phyloP scores from a whole-genome alignment of 2,329 filamentous ascomycete species.

The Talaromyces marneffei region DNA sequence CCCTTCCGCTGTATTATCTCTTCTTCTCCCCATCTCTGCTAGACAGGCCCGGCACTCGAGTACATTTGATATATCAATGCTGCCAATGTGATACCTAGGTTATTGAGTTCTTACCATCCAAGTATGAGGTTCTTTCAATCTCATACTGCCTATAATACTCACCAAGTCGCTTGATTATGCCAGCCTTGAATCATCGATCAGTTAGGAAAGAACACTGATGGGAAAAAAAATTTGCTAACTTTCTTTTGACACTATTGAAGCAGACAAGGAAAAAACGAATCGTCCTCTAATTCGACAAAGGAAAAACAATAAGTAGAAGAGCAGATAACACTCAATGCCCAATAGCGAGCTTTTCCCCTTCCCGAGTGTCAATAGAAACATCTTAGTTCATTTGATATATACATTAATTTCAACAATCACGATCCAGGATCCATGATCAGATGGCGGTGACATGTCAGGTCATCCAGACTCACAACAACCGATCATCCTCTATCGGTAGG shows the following conservation, averaged over 20 bases:
- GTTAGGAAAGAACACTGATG: not conserved
- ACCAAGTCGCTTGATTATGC: not conserved
- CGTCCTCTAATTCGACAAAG: constrained; percentile 9
- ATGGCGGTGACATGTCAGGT: not conserved
- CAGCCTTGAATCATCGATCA: not conserved
- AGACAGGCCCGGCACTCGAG: not conserved
- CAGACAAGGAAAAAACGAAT: constrained; percentile 8
- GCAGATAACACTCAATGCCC: not conserved
- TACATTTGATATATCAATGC: not conserved
- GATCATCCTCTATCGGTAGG: constrained; percentile 61
- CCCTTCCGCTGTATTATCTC: not conserved
- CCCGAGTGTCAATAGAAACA: not conserved
- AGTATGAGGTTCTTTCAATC: too few species aligned
- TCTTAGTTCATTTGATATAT: constrained; percentile 4
- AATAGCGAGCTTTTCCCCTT: not conserved
- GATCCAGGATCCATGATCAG: not conserved
- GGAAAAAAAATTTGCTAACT: not conserved
- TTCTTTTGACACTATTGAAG: constrained; percentile 1
- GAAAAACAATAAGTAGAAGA: not conserved
- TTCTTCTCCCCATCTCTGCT: not conserved
- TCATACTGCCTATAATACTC: not conserved
- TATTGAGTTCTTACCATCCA: not conserved
- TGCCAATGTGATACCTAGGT: not conserved
- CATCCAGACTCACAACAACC: not conserved
- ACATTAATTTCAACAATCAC: constrained; percentile 1